Conservation (phyloP, 805 yeast species). For the Saccharomycopsis sp. region DNA sequence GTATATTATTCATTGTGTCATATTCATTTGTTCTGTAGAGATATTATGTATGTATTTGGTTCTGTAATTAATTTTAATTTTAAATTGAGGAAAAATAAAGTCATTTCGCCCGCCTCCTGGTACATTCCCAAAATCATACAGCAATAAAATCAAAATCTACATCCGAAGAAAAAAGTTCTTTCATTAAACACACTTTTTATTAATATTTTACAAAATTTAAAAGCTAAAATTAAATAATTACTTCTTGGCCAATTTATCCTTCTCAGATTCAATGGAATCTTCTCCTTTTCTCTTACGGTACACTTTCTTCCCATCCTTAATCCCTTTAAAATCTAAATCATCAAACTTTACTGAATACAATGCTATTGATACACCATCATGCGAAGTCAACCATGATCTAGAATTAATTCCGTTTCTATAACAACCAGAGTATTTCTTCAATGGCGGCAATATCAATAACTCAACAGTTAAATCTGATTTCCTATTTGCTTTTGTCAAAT, state of each 20-base stretch:
- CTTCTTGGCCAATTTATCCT: background rate
- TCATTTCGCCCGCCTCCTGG: background rate
- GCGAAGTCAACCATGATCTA: conserved; percentile 63
- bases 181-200: background rate
- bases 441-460: conserved; percentile 54
- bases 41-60: too few species aligned
- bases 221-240: background rate
- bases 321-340: conserved; percentile 7
- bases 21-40: background rate
- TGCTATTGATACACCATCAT: conserved; percentile 74
- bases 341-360: conserved; percentile 52
- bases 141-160: background rate
- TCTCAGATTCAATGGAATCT: background rate
- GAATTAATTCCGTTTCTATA: conserved; percentile 66
- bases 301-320: conserved; percentile 1
- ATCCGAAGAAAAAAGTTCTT: background rate
- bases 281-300: conserved; percentile 3
- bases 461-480: conserved; percentile 24
- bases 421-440: conserved; percentile 58
- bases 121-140: background rate
- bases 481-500: background rate
- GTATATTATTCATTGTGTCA: conserved; percentile 9
- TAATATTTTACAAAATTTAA: background rate
- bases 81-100: too few species aligned
- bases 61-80: too few species aligned